phyloP scores from a whole-genome alignment of 805 yeast species.

The Starmerella sirachaensis region DNA sequence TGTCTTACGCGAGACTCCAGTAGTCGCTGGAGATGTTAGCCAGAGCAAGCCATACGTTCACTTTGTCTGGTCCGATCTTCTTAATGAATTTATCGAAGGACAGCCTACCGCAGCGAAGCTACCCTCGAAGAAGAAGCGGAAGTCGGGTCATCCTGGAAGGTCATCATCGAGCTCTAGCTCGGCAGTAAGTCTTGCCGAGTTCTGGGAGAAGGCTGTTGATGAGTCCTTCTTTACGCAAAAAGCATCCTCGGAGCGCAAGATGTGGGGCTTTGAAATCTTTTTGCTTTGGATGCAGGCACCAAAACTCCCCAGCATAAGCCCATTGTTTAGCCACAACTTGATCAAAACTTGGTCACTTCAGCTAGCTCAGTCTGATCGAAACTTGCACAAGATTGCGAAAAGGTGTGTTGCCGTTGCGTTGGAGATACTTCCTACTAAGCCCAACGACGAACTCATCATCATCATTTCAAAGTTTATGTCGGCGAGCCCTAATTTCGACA shows the following conservation, averaged over 20 bases:
- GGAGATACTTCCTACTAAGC: conserved; percentile 1
- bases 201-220: conserved; percentile 72
- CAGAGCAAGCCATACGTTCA: conserved; percentile 24
- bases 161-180: background rate
- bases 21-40: conserved; percentile 24
- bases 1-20: conserved; percentile 39
- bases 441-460: conserved; percentile 6
- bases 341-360: conserved; percentile 61
- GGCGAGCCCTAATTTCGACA: conserved; percentile 51
- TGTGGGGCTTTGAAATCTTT: conserved; percentile 71
- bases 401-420: conserved; percentile 32
- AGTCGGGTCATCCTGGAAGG: conserved; percentile 24
- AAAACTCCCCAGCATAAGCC: conserved; percentile 18
- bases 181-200: conserved; percentile 42
- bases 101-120: conserved; percentile 8
- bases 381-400: conserved; percentile 55
- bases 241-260: conserved; percentile 76
- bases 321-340: conserved; percentile 23
- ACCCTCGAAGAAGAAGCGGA: conserved; percentile 32
- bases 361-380: conserved; percentile 49
- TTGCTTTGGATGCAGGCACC: conserved; percentile 34
- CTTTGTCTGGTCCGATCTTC: conserved; percentile 32
- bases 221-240: conserved; percentile 64
- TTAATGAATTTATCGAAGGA: conserved; percentile 30
- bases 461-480: conserved; percentile 13